Conservation (phyloP, 345 rosid species). For the Durio zibethinus region DNA sequence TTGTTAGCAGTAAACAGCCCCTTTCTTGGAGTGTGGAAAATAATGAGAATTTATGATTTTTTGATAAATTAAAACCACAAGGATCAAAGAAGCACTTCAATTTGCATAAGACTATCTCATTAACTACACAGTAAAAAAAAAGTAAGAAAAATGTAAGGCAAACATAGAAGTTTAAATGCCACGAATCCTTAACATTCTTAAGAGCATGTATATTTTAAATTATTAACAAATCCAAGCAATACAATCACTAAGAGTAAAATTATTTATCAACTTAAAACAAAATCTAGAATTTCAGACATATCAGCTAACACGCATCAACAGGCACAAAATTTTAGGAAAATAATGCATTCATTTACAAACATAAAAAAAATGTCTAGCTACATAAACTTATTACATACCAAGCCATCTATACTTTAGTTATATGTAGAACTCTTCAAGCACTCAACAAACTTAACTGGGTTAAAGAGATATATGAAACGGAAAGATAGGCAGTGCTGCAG, state of each 20-base stretch:
- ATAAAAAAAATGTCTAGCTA: no score
- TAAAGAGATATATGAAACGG: neutral
- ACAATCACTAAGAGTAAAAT: neutral
- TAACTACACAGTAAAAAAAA: neutral
- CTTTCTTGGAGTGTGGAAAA: constrained; percentile 1
- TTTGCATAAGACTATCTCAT: neutral
- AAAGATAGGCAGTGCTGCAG: neutral
- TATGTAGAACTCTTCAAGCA: neutral
- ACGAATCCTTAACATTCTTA: neutral
- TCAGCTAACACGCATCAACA: neutral
- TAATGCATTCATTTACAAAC: neutral
- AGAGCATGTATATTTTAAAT: neutral
- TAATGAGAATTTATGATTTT: neutral
- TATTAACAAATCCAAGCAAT: neutral
- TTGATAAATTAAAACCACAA: neutral
- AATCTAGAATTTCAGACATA: neutral
- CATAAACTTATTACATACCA: neutral
- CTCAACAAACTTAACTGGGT: neutral
- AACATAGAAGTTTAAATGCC: neutral
- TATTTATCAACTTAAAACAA: neutral
- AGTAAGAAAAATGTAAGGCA: neutral
- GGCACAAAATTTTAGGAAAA: neutral
- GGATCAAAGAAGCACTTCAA: neutral
- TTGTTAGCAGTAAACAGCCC: neutral
- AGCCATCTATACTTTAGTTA: neutral